Evolutionary conservation across 2,329 filamentous ascomycete species (phyloP), one percentile per base, ranked within the genome.

Genomic region (Beauveria caledonica): DNA sequence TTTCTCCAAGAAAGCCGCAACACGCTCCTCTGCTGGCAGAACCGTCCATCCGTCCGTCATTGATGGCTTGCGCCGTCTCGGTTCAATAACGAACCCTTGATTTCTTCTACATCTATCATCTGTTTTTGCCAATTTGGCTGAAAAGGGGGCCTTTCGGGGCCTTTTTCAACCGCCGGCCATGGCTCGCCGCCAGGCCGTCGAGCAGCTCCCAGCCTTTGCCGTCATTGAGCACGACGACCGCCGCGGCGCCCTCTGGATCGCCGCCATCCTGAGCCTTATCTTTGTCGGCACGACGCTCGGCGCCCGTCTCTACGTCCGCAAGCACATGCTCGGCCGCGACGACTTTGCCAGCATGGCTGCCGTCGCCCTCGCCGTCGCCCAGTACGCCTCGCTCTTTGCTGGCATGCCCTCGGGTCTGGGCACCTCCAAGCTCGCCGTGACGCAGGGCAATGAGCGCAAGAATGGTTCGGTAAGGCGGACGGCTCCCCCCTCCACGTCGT

Each of bases 161-260:
- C 13, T 15, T 36, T 42, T 11, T 42, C 17, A 3, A 42, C 15
- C 15, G 19, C 49, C 23, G 7, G 29, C n/a, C 54, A 57, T 57
- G 54, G 54, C 19, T 29, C 55, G 19, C 23, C 39, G 45, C 21
- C 45, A 50, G 21, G 11, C 29, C 7, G 45, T 58, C 33, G 45
- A 58, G 21, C 55, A 58, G 55, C 40, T 58, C 13, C 55, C 55
- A 7, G 29, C 60, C 8, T 61, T 61, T 46, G 60, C 60, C 23
- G 25, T 15, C 44, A 57, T 61, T 33, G 45, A 36, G 5, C 42
- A 44, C 27, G 56, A 62, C 13, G 64, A 66, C 53, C 60, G 61
- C 19, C 62, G 63, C 15, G 64, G 64, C 7, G 60, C 63, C 9
- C 42, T 65, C 42, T 65, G 63, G 65, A 65, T 66, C 48, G 48